Evolutionary conservation across 2,329 filamentous ascomycete genomes (phyloP).

Genomic region (Ceratocystis cubensis): DNA sequence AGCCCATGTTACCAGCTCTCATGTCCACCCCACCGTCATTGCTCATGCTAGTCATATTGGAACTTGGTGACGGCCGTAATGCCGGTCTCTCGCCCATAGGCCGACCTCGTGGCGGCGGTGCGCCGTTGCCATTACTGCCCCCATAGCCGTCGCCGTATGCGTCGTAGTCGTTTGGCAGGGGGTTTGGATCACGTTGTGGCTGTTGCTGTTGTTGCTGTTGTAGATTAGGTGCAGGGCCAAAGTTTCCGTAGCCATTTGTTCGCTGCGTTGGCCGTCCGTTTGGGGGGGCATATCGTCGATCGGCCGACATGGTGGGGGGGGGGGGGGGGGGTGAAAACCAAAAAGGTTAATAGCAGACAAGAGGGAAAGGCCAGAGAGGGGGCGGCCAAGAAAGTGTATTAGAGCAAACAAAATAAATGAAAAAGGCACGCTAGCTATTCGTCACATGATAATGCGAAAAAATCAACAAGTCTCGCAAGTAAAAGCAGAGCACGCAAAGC

Average conservation of each 20-base stretch:
- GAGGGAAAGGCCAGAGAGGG: not conserved
- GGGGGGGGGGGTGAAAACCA: not conserved
- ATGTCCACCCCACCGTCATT: conserved; percentile 14
- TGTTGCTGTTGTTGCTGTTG: not conserved
- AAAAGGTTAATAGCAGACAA: not conserved
- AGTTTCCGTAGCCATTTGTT: conserved; percentile 35
- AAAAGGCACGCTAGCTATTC: not conserved
- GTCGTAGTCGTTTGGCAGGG: conserved; percentile 36
- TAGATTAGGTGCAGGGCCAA: conserved; percentile 25
- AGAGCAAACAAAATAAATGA: not conserved
- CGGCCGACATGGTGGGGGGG: conserved; percentile 11
- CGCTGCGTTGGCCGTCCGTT: conserved; percentile 16
- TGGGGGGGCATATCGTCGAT: conserved; percentile 16
- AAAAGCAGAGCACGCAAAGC: not conserved
- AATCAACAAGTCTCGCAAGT: not conserved
- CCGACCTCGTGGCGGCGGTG: conserved; percentile 19
- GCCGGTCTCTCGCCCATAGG: conserved; percentile 15
- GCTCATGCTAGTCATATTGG: not conserved
- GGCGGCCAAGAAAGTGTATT: too few relatives aligned
- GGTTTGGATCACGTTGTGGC: conserved; percentile 5
- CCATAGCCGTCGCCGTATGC: conserved; percentile 37
- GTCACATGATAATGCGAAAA: conserved; percentile 15
- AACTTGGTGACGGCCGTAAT: not conserved
- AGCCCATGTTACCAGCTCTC: conserved; percentile 8
- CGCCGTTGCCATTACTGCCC: conserved; percentile 26